phyloP scores from a whole-genome alignment of 257 asterid genomes.

The Solanum corneliomulleri region DNA sequence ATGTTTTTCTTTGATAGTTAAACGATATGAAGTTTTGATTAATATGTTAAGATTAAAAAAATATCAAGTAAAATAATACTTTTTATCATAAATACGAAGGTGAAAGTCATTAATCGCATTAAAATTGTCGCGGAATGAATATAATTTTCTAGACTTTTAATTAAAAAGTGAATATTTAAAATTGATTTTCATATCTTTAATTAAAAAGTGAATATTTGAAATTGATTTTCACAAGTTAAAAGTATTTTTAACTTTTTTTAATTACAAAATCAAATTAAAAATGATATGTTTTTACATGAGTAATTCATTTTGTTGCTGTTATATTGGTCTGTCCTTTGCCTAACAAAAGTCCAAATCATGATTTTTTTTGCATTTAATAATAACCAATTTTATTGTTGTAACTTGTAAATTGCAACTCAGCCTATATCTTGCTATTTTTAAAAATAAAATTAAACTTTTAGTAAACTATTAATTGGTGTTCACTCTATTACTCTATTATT shows the following conservation, averaged over 20 bases:
- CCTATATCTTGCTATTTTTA: neutral
- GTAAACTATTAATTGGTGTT: neutral
- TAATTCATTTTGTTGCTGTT: neutral
- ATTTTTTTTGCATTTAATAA: neutral
- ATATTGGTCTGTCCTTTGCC: neutral
- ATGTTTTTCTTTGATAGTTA: neutral
- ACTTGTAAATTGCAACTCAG: neutral
- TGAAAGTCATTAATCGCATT: neutral
- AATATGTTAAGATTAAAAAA: neutral
- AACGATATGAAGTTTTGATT: fast-evolving
- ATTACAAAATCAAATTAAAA: neutral
- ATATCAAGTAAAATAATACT: fast-evolving
- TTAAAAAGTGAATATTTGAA: too few species aligned
- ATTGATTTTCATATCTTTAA: neutral
- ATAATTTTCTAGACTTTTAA: too few species aligned
- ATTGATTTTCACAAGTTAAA: neutral
- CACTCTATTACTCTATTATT: neutral
- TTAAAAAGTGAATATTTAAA: too few species aligned
- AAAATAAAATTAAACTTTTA: neutral
- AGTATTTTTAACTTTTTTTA: neutral
- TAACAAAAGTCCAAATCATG: neutral
- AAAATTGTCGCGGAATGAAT: neutral
- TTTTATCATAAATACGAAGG: neutral
- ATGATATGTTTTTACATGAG: neutral
- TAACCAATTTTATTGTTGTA: neutral